Evolutionary conservation across 2,329 filamentous ascomycete species (phyloP), one percentile per base, ranked within the genome.

Genomic region (Exserohilum turcica): DNA sequence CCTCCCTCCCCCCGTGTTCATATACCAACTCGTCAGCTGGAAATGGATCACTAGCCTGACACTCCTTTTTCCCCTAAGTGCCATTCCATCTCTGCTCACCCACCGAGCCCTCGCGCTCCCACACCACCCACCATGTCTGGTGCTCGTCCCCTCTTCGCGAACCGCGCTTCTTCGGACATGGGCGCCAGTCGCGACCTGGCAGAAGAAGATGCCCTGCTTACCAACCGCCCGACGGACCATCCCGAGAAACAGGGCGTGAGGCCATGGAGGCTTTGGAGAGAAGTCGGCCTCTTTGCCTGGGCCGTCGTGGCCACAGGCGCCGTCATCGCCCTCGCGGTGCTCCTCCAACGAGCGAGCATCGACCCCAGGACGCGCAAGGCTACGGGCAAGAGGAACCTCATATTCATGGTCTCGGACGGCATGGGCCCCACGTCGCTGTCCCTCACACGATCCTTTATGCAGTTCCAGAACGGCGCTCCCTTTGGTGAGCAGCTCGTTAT

Each of bases 391-490:
- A 85, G 91, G 48, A 99, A 97, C 76, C 81, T 99, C 47, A 88
- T 99, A 66, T 97, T 99, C 80, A 99, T 99, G 94, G 93, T 99
- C 32, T 96, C 91, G 0, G 94, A 99, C 74, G 94, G 94, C 68
- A 99, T 99, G 94, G 94, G 94, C 0, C 94, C 94, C 6, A 91
- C 94, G 7, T 93, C 91, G 65, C 81, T 99, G 48, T 89, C 89
- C 21, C 76, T 99, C 72, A 96, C 94, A 6, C 84, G 94, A 51
- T 90, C 87, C 70, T 99, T 89, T 78, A 86, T 90, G 62, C 94
- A 99, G 75, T 84, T 88, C 63, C 82, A 87, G 48, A 83, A 90
- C 33, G 85, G 82, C 5, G 80, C 95, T n/a, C 87, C 90, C 0
- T 84, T 84, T 61, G 84, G 87, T 65, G 86, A 96, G 66, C 86